These are phyloP conservation scores for Hevea brasiliensis DNA, from an alignment of 345 rosid genomes.

Conservation along the genomic window DNA sequence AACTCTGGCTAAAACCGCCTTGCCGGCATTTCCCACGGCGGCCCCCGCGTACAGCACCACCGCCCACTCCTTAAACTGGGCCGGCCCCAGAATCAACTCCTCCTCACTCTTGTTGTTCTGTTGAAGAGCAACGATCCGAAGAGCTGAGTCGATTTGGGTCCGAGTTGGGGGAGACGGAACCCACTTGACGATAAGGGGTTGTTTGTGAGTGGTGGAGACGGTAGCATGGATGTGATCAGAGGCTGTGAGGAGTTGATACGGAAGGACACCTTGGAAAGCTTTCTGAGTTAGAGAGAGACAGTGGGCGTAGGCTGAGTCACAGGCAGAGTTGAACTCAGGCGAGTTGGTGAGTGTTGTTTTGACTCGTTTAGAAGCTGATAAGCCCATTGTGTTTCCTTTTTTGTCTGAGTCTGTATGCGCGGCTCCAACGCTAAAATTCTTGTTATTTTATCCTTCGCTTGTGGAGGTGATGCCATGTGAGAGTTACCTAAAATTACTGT, in stretches of 20 bases:
- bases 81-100: conserved; percentile 34
- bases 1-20: conserved; percentile 52
- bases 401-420: not conserved
- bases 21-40: conserved; percentile 62
- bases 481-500: not conserved
- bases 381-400: conserved; percentile 40
- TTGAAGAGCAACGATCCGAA: conserved; percentile 33
- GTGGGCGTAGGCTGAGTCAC: conserved; percentile 59
- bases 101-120: not conserved
- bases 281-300: conserved; percentile 71
- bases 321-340: conserved; percentile 55
- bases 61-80: conserved; percentile 69
- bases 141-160: conserved; percentile 67
- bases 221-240: conserved; percentile 56
- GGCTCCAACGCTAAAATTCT: too few relatives aligned
- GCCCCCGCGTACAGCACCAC: conserved; percentile 54
- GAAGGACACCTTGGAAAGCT: conserved; percentile 71
- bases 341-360: conserved; percentile 39
- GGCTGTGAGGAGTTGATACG: conserved; percentile 74
- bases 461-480: not conserved
- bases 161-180: conserved; percentile 69
- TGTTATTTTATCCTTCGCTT: not conserved
- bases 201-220: conserved; percentile 30
- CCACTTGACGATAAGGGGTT: conserved; percentile 56
- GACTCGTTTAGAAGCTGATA: conserved; percentile 60